Conservation (phyloP, 202 grass and related monocot genomes). For the Hordeum pubiflorum region DNA sequence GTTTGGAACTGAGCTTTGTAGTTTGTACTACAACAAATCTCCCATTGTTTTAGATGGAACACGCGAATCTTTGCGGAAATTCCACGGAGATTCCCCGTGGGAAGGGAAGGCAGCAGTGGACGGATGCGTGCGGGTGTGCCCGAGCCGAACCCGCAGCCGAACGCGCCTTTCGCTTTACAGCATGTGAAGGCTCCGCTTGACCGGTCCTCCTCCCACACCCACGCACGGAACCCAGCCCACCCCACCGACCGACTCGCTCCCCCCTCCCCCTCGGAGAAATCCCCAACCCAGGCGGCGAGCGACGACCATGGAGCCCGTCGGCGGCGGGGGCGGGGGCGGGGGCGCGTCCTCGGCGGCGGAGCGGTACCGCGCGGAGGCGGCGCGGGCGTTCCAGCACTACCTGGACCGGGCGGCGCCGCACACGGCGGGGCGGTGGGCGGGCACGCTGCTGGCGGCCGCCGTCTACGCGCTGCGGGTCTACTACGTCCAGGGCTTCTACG, state of each 20-base stretch:
- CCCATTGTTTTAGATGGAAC: not conserved
- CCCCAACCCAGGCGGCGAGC: slow-evolving; percentile 1
- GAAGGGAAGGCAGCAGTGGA: too few species aligned
- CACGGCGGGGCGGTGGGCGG: slow-evolving; percentile 51
- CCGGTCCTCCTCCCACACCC: not conserved
- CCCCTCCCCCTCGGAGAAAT: not conserved
- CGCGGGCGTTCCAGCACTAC: slow-evolving; percentile 64
- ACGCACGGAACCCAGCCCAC: not conserved
- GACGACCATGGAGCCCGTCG: slow-evolving; percentile 30
- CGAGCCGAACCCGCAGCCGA: not conserved
- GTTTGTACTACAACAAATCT: too few species aligned
- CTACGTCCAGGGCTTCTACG: slow-evolving; percentile 72
- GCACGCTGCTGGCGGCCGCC: slow-evolving; percentile 40
- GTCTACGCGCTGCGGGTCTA: slow-evolving; percentile 66
- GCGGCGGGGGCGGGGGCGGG: not conserved
- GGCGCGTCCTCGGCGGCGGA: slow-evolving; percentile 24
- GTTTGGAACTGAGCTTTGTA: too few species aligned
- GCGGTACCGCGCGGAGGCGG: slow-evolving; percentile 47
- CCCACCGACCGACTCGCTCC: not conserved
- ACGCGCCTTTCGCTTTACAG: not conserved
- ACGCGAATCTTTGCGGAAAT: not conserved
- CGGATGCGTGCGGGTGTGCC: not conserved
- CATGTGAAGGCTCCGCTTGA: slow-evolving; percentile 2
- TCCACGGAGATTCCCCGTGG: not conserved
- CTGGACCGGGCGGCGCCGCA: slow-evolving; percentile 72